A percentile compares a stretch with the other conserved stretches of the same genome.
Evolutionary conservation across 306 rosid genomes (phyloP).

Genomic region (Medicago arabica): DNA sequence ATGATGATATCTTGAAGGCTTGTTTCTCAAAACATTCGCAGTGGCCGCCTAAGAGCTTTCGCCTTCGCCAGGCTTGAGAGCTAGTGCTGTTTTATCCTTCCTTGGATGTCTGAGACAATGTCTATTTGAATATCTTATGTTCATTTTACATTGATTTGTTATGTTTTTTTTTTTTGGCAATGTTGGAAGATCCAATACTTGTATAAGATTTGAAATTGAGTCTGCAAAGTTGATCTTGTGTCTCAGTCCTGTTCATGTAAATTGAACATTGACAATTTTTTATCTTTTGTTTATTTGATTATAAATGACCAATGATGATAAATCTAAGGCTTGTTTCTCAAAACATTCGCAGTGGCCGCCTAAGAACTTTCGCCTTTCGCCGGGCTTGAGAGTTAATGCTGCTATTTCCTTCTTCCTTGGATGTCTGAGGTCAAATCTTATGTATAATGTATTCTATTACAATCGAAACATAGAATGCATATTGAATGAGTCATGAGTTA

Average conservation of each 20-base stretch:
- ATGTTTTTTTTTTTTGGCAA: too few relatives aligned
- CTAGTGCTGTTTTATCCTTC: conserved; percentile 47
- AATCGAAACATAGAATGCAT: too few relatives aligned
- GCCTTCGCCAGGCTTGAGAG: conserved; percentile 53
- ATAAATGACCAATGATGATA: background rate
- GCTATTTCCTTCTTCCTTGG: conserved; percentile 11
- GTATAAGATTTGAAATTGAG: background rate
- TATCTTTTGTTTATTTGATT: background rate
- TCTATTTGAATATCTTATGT: background rate
- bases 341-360: conserved; percentile 16
- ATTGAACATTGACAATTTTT: too few relatives aligned
- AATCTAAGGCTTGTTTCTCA: background rate
- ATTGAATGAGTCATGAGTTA: too few relatives aligned
- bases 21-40: conserved; percentile 48
- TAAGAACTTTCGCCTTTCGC: conserved; percentile 7
- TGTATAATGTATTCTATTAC: too few relatives aligned
- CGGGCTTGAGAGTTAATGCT: conserved; percentile 11
- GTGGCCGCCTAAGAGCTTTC: conserved; percentile 50
- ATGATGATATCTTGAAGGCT: conserved; percentile 37
- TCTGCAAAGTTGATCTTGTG: background rate
- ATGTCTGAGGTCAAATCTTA: background rate
- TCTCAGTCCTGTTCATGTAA: background rate
- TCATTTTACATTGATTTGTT: too few relatives aligned
- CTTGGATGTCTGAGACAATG: conserved; percentile 44
- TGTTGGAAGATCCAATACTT: background rate